These are phyloP conservation scores for Xylaria intraflava DNA, from an alignment of 495 filamentous ascomycete species.

Conservation along the genomic window DNA sequence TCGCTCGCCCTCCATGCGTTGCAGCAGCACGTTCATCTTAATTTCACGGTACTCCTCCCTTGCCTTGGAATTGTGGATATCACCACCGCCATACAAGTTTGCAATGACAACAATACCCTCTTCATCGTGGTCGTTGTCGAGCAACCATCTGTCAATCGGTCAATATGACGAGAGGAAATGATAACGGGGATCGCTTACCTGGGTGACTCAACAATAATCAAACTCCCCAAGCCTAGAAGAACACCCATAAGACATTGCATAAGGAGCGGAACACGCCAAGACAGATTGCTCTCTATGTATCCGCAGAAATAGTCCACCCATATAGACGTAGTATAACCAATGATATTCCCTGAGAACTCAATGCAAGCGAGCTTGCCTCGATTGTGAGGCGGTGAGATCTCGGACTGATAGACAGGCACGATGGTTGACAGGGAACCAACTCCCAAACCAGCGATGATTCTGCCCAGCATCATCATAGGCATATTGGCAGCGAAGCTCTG, in stretches of 20 bases:
- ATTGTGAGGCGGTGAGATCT: conserved; percentile 95
- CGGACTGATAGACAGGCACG: conserved; percentile 95
- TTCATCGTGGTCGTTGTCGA: conserved; percentile 97
- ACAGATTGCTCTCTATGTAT: conserved; percentile 74
- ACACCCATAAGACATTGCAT: conserved; percentile 94
- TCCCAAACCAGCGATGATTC: conserved; percentile 87
- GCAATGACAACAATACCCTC: conserved; percentile 98
- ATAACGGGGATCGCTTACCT: conserved; percentile 52
- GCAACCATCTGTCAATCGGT: conserved; percentile 63
- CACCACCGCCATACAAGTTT: conserved; percentile 91
- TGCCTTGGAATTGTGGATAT: conserved; percentile 85
- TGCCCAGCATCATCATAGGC: conserved; percentile 85
- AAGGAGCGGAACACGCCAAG: conserved; percentile 85
- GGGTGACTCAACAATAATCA: conserved; percentile 93
- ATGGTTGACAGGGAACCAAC: conserved; percentile 95
- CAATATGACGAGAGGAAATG: conserved; percentile 12
- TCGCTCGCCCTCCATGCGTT: conserved; percentile 89
- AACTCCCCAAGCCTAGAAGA: conserved; percentile 73
- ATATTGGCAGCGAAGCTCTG: conserved; percentile 78
- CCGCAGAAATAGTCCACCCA: conserved; percentile 99
- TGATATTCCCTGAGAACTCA: conserved; percentile 95
- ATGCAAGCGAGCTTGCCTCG: conserved; percentile 94
- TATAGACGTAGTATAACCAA: conserved; percentile 89
- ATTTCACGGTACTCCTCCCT: conserved; percentile 95
- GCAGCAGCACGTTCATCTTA: conserved; percentile 92